These are phyloP conservation scores for Colletotrichum eremochloae DNA, from an alignment of 2,329 filamentous ascomycete species.

Conservation along the genomic window DNA sequence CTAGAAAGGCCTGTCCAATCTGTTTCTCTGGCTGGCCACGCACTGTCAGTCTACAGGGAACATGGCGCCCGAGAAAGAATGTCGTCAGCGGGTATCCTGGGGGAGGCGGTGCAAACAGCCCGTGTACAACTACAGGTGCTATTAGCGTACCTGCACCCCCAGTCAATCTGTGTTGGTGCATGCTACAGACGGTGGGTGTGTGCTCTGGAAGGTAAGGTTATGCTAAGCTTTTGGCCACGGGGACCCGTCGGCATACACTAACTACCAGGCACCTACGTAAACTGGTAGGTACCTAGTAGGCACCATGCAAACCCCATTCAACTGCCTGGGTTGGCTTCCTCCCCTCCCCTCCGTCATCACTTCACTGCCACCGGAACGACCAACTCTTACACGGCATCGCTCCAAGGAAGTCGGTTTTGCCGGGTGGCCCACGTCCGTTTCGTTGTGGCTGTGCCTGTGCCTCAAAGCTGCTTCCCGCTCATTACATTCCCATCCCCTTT, in stretches of 20 bases:
- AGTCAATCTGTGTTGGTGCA: neutral
- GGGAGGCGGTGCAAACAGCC: slow-evolving; percentile 16
- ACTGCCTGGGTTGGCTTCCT: neutral
- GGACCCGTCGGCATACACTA: neutral
- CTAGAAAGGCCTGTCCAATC: neutral
- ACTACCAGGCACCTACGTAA: neutral
- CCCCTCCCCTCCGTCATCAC: slow-evolving; percentile 9
- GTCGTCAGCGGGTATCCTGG: neutral
- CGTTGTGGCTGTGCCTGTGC: slow-evolving; percentile 15
- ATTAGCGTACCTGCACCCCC: no score
- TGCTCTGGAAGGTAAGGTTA: neutral
- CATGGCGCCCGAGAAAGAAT: slow-evolving; percentile 16
- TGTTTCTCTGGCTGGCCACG: neutral
- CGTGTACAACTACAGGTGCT: no score
- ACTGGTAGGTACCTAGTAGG: no score
- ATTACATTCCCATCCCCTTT: neutral
- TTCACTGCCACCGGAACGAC: neutral
- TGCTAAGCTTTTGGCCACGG: neutral
- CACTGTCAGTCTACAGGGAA: neutral
- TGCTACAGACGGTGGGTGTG: neutral
- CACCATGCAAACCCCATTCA: neutral
- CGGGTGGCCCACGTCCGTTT: slow-evolving; percentile 7
- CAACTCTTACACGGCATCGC: neutral
- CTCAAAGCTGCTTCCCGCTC: slow-evolving; percentile 1
- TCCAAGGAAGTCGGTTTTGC: slow-evolving; percentile 2